phyloP scores from a whole-genome alignment of 164 flowering plant genomes.

The Annona cherimola region DNA sequence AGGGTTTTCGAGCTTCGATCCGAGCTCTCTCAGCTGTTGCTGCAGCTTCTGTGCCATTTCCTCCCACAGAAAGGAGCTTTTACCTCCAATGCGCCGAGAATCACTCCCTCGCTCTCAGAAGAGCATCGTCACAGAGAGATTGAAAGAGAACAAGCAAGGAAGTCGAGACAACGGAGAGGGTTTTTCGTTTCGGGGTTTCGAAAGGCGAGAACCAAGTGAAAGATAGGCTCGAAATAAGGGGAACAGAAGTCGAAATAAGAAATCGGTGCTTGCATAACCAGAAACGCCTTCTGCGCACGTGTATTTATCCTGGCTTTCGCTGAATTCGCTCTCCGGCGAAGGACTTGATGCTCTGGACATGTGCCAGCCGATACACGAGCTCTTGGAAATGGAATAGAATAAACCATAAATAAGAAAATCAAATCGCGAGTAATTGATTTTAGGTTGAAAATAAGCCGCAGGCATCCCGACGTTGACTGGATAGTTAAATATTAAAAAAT shows the following conservation, averaged over 20 bases:
- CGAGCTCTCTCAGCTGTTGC: slow-evolving; percentile 69
- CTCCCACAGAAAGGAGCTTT: neutral
- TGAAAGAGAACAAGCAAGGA: neutral
- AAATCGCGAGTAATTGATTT: too few species aligned
- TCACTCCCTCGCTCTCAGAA: neutral
- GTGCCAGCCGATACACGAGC: neutral
- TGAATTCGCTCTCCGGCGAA: neutral
- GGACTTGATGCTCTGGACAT: neutral
- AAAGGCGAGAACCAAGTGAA: neutral
- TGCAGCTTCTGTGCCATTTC: slow-evolving; percentile 52
- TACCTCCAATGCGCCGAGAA: neutral
- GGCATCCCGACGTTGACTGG: too few species aligned
- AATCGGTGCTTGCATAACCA: neutral
- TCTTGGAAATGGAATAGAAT: neutral
- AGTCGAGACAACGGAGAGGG: neutral
- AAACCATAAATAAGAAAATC: neutral
- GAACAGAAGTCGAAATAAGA: slow-evolving; percentile 13
- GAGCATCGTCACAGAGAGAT: neutral
- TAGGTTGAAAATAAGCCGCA: too few species aligned
- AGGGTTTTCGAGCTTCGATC: slow-evolving; percentile 73
- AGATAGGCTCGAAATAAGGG: slow-evolving; percentile 2
- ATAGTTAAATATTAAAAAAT: too few species aligned
- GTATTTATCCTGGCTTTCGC: neutral
- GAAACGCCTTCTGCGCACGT: neutral
- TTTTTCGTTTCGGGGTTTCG: slow-evolving; percentile 6